phyloP scores from a whole-genome alignment of 2,329 filamentous ascomycete genomes.

The Penicillium sp. region DNA sequence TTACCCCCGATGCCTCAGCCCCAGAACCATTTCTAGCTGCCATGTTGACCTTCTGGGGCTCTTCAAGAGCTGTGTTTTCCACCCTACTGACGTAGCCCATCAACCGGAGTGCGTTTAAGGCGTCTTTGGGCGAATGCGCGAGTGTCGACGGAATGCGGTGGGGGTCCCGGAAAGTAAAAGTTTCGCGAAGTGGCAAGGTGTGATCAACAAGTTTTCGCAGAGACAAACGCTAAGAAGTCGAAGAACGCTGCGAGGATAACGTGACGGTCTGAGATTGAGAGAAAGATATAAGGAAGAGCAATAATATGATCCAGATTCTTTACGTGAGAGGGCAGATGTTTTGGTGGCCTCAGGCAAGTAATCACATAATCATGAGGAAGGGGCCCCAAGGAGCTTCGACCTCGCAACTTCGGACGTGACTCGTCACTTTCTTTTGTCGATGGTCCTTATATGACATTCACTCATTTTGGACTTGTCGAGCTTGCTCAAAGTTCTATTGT shows the following conservation, averaged over 20 bases:
- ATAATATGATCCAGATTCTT: slow-evolving; percentile 2
- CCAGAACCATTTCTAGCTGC: slow-evolving; percentile 12
- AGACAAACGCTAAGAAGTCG: background rate
- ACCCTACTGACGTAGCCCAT: slow-evolving; percentile 3
- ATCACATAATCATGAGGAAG: slow-evolving; percentile 8
- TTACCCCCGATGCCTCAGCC: slow-evolving; percentile 35
- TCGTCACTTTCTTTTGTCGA: background rate
- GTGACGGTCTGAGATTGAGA: background rate
- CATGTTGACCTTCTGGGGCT: slow-evolving; percentile 10
- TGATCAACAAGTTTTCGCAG: background rate
- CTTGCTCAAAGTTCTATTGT: background rate
- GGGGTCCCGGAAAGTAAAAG: slow-evolving; percentile 16
- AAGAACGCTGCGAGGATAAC: background rate
- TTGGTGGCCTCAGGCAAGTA: background rate
- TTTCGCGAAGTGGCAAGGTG: slow-evolving; percentile 12
- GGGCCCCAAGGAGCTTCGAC: background rate
- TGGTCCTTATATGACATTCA: background rate
- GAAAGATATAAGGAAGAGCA: background rate
- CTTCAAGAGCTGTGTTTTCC: slow-evolving; percentile 3
- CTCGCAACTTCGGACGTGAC: background rate
- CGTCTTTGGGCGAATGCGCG: slow-evolving; percentile 18
- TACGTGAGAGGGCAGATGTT: slow-evolving; percentile 2
- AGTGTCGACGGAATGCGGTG: slow-evolving; percentile 18
- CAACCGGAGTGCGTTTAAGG: slow-evolving; percentile 8
- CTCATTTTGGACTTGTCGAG: background rate